Evolutionary conservation across 805 yeast genomes (phyloP).

Genomic region (Candida xyloterini): DNA sequence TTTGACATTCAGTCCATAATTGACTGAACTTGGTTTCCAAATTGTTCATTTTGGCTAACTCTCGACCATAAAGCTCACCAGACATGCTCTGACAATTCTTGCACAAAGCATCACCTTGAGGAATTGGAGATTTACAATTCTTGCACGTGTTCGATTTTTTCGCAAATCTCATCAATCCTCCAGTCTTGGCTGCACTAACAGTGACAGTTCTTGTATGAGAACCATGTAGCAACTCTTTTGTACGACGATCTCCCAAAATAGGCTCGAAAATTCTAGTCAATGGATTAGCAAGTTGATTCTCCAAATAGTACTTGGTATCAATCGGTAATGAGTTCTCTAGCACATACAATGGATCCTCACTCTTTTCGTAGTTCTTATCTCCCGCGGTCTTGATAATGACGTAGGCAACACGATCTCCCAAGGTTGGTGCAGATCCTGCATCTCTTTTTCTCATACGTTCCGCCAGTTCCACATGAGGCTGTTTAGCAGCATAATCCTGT

Average conservation of each 20-base stretch:
- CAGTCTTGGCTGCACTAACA: slow-evolving; percentile 71
- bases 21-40: slow-evolving; percentile 80
- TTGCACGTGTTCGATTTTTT: slow-evolving; percentile 86
- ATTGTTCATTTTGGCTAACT: slow-evolving; percentile 73
- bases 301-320: slow-evolving; percentile 90
- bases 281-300: slow-evolving; percentile 90
- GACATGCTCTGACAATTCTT: slow-evolving; percentile 69
- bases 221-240: slow-evolving; percentile 77
- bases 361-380: slow-evolving; percentile 88
- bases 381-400: slow-evolving; percentile 83
- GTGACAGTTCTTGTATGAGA: slow-evolving; percentile 78
- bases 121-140: slow-evolving; percentile 81
- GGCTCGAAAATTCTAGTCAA: slow-evolving; percentile 93
- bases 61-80: slow-evolving; percentile 77
- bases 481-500: slow-evolving; percentile 91
- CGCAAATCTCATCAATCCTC: slow-evolving; percentile 87
- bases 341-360: slow-evolving; percentile 94
- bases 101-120: slow-evolving; percentile 55
- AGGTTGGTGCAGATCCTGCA: slow-evolving; percentile 93
- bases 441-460: slow-evolving; percentile 96
- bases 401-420: slow-evolving; percentile 98
- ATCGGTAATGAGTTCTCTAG: slow-evolving; percentile 89
- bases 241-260: slow-evolving; percentile 79
- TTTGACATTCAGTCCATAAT: slow-evolving; percentile 96
- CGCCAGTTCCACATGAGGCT: slow-evolving; percentile 95